A percentile compares a stretch with the other conserved stretches of the same genome.
phyloP scores from a whole-genome alignment of 2,329 filamentous ascomycete genomes.

The Trichoderma koningii region DNA sequence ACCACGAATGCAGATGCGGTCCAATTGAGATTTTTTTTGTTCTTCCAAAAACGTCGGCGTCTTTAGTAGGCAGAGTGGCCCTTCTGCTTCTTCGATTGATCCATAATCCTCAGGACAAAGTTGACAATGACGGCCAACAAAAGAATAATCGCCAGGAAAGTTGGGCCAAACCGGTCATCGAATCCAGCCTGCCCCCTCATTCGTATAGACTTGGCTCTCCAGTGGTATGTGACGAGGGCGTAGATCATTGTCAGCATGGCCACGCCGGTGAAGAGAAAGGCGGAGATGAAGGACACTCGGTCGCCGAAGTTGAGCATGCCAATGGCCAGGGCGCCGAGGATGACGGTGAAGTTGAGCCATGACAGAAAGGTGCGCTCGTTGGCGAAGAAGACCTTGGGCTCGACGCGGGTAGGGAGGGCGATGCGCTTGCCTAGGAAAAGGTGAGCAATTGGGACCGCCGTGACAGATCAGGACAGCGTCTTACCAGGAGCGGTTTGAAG shows the following conservation, averaged over 20 bases:
- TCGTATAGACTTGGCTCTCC: slow-evolving; percentile 90
- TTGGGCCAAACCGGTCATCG: slow-evolving; percentile 93
- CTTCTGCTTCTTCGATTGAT: slow-evolving; percentile 45
- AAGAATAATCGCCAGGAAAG: slow-evolving; percentile 82
- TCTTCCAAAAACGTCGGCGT: background rate
- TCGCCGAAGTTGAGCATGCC: slow-evolving; percentile 99
- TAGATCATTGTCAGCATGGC: slow-evolving; percentile 96
- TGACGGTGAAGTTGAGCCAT: slow-evolving; percentile 99
- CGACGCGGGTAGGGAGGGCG: slow-evolving; percentile 93
- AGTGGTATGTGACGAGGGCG: slow-evolving; percentile 92
- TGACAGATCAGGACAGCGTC: slow-evolving; percentile 32
- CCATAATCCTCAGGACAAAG: slow-evolving; percentile 76
- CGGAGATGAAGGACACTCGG: slow-evolving; percentile 87
- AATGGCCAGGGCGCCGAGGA: slow-evolving; percentile 93
- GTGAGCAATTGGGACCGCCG: slow-evolving; percentile 11
- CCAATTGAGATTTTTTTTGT: background rate
- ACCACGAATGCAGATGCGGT: background rate
- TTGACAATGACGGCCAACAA: slow-evolving; percentile 92
- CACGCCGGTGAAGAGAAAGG: slow-evolving; percentile 90
- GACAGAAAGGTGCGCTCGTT: slow-evolving; percentile 99
- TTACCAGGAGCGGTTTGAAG: slow-evolving; percentile 90
- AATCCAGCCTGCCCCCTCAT: slow-evolving; percentile 92
- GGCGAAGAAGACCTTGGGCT: slow-evolving; percentile 99
- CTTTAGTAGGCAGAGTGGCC: slow-evolving; percentile 28
- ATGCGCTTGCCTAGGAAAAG: slow-evolving; percentile 84